Conservation (phyloP, 1,284 basidiomycete genomes). For the Cutaneotrichosporon dermatis region DNA sequence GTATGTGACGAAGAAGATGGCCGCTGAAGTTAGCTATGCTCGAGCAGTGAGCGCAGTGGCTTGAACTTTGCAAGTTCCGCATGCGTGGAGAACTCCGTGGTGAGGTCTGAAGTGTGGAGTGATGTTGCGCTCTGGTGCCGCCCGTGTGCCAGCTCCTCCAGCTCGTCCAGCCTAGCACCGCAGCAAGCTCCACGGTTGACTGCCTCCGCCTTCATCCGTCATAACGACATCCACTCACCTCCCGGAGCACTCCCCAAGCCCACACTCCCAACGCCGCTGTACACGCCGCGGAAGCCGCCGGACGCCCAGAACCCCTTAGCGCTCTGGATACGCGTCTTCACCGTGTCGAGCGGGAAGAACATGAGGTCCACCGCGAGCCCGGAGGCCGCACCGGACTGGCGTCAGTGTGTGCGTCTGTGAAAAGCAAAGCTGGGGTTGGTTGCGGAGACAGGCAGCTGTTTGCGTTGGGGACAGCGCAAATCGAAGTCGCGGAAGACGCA, state of each 20-base stretch:
- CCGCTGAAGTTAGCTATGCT: conserved; percentile 56
- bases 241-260: conserved; percentile 94
- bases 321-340: conserved; percentile 95
- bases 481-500: background rate
- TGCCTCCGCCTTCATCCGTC: no score
- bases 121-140: no score
- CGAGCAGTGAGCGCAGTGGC: no score
- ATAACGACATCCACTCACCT: conserved; percentile 55
- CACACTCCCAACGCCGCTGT: conserved; percentile 91
- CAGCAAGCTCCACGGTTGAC: no score
- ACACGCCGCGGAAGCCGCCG: conserved; percentile 88
- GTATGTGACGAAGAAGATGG: conserved; percentile 92
- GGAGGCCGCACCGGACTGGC: conserved; percentile 75
- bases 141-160: no score
- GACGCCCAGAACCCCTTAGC: conserved; percentile 76
- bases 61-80: no score
- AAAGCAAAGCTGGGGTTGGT: background rate
- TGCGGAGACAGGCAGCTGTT: background rate
- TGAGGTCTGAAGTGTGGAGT: no score
- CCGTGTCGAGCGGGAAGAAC: conserved; percentile 93
- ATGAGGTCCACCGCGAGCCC: conserved; percentile 88
- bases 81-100: no score
- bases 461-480: background rate
- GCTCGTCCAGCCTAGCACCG: no score
- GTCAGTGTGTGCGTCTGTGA: background rate